A percentile compares a stretch with the other conserved stretches of the same genome.
Conservation (phyloP, 2,329 filamentous ascomycete genomes). For the Neofusicoccum parvum region DNA sequence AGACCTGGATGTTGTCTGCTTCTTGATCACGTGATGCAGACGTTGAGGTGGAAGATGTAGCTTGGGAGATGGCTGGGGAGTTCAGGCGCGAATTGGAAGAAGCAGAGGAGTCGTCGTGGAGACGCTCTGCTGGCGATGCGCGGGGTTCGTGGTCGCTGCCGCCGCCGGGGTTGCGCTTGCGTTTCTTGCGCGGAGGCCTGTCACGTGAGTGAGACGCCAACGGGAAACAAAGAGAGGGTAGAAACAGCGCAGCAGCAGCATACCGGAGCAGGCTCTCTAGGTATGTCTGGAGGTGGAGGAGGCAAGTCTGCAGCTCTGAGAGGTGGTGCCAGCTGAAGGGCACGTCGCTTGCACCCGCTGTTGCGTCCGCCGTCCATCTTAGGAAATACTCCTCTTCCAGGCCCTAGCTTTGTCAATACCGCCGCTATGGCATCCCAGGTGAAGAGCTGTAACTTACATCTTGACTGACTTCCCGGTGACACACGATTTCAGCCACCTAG, state of each 20-base stretch:
- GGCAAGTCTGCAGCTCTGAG: constrained; percentile 40
- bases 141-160: constrained; percentile 23
- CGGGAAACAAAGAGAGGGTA: not conserved
- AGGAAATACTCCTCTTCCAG: constrained; percentile 12
- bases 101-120: not conserved
- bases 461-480: not conserved
- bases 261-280: constrained; percentile 31
- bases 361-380: not conserved
- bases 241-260: constrained; percentile 10
- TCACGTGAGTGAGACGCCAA: constrained; percentile 12
- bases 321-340: constrained; percentile 49
- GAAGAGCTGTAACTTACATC: not conserved
- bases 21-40: not conserved
- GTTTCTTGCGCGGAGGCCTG: constrained; percentile 24
- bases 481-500: constrained; percentile 7
- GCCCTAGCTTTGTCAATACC: not conserved
- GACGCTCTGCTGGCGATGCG: not conserved
- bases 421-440: not conserved
- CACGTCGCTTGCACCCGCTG: constrained; percentile 20
- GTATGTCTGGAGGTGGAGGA: constrained; percentile 48
- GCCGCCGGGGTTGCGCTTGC: constrained; percentile 29
- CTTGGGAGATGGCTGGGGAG: not conserved
- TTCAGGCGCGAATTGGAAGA: constrained; percentile 1
- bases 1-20: constrained; percentile 30
- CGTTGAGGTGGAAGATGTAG: not conserved